Conservation (phyloP, 1,284 basidiomycete species). For the Xanthoconium separans region DNA sequence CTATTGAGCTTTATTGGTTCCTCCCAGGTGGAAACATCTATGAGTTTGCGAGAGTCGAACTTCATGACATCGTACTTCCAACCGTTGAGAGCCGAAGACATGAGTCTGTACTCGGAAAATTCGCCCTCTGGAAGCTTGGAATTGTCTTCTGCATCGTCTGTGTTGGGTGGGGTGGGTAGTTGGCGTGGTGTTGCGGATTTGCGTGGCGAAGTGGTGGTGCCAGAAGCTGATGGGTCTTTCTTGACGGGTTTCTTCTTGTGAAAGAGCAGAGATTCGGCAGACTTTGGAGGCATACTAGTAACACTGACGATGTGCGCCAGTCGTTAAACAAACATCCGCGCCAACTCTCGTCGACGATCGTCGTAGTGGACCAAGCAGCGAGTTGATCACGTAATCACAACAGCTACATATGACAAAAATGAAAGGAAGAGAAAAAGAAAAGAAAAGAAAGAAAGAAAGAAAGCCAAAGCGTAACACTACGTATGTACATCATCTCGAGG, state of each 20-base stretch:
- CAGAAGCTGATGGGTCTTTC: constrained; percentile 20
- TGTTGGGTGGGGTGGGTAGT: constrained; percentile 32
- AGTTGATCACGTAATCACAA: constrained; percentile 30
- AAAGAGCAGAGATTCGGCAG: constrained; percentile 33
- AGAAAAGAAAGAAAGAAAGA: not conserved
- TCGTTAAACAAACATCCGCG: not conserved
- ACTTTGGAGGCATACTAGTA: constrained; percentile 29
- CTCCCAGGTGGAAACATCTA: constrained; percentile 65
- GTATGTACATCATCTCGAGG: constrained; percentile 27
- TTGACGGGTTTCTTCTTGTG: constrained; percentile 34
- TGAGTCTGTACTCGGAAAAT: constrained; percentile 69
- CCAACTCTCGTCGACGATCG: not conserved
- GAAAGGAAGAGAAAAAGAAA: constrained; percentile 1
- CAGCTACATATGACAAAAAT: constrained; percentile 12
- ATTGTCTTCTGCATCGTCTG: constrained; percentile 45
- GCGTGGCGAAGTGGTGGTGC: constrained; percentile 21
- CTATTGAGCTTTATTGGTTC: constrained; percentile 81
- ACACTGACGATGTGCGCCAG: too few species aligned
- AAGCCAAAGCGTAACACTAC: constrained; percentile 25
- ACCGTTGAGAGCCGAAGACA: constrained; percentile 73
- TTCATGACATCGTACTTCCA: constrained; percentile 88
- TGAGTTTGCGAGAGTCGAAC: constrained; percentile 67
- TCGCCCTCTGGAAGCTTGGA: constrained; percentile 58
- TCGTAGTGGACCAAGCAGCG: not conserved
- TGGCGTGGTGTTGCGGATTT: constrained; percentile 31